Conservation (phyloP, 768 basidiomycete genomes). For the Russula compacta region DNA sequence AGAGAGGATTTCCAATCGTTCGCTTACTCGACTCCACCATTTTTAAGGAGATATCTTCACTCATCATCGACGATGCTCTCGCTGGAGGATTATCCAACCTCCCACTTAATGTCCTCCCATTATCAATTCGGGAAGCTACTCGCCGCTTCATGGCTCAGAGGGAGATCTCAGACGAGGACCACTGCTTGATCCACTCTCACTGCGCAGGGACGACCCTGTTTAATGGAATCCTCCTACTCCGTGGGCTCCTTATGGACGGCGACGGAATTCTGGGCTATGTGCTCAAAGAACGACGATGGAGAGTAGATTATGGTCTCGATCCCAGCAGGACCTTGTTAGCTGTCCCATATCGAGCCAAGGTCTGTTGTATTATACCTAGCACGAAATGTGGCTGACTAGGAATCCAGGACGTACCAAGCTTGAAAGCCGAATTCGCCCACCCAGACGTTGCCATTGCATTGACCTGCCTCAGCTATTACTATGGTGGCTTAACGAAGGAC, state of each 20-base stretch:
- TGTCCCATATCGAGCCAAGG: constrained; percentile 42
- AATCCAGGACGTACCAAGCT: constrained; percentile 34
- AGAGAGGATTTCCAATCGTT: not conserved
- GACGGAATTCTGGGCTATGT: constrained; percentile 32
- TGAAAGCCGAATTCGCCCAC: constrained; percentile 42
- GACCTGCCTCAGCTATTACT: constrained; percentile 43
- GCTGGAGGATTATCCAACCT: not conserved
- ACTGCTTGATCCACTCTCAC: not conserved
- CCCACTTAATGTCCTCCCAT: not conserved
- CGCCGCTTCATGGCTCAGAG: not conserved
- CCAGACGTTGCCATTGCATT: constrained; percentile 39
- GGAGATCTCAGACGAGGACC: not conserved
- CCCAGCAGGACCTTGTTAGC: constrained; percentile 36
- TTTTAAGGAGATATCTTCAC: not conserved
- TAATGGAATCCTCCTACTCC: constrained; percentile 35
- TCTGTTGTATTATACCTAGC: not conserved
- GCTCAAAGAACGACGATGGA: constrained; percentile 36
- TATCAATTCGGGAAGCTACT: not conserved
- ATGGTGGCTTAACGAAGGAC: constrained; percentile 32
- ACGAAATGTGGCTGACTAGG: not conserved
- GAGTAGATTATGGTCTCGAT: constrained; percentile 45
- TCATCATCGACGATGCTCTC: not conserved
- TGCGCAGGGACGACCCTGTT: constrained; percentile 22
- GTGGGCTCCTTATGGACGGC: constrained; percentile 33
- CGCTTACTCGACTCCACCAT: not conserved